phyloP scores from a whole-genome alignment of 202 grass and related monocot species.

The Schoenoplectus triqueter region DNA sequence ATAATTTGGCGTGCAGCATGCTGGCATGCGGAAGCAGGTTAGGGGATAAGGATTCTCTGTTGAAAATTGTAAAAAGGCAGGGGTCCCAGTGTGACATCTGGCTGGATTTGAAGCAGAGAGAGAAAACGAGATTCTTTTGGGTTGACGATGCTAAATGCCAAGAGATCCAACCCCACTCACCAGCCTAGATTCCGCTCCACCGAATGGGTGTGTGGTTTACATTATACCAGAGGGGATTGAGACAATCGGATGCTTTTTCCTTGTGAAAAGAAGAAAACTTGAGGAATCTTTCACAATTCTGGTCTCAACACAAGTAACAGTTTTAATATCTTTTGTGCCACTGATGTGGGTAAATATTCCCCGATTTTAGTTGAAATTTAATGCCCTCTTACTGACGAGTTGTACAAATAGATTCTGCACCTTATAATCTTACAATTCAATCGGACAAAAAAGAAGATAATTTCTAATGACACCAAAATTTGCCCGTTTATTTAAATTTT shows the following conservation, averaged over 20 bases:
- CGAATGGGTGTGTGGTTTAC: conserved; percentile 26
- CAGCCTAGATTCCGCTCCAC: conserved; percentile 6
- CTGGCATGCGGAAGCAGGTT: not conserved
- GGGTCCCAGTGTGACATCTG: conserved; percentile 37
- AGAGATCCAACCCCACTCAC: conserved; percentile 13
- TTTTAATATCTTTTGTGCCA: not conserved
- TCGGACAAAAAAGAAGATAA: not conserved
- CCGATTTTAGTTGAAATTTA: conserved; percentile 3
- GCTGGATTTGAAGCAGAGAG: conserved; percentile 40
- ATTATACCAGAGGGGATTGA: not conserved
- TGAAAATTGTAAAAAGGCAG: conserved; percentile 9
- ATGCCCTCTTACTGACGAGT: not conserved
- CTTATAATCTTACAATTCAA: not conserved
- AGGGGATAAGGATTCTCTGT: conserved; percentile 6
- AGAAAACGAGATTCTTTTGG: conserved; percentile 33
- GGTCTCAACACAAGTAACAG: not conserved
- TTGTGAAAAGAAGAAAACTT: conserved; percentile 24
- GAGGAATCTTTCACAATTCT: conserved; percentile 22
- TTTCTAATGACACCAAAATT: not conserved
- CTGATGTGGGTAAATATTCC: not conserved
- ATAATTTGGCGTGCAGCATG: not conserved
- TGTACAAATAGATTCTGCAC: not conserved
- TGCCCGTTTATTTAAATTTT: not conserved
- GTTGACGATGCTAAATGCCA: conserved; percentile 14
- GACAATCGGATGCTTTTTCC: not conserved